Evolutionary conservation across 1,284 basidiomycete genomes (phyloP).

Genomic region (Ceratobasidium papillatum): DNA sequence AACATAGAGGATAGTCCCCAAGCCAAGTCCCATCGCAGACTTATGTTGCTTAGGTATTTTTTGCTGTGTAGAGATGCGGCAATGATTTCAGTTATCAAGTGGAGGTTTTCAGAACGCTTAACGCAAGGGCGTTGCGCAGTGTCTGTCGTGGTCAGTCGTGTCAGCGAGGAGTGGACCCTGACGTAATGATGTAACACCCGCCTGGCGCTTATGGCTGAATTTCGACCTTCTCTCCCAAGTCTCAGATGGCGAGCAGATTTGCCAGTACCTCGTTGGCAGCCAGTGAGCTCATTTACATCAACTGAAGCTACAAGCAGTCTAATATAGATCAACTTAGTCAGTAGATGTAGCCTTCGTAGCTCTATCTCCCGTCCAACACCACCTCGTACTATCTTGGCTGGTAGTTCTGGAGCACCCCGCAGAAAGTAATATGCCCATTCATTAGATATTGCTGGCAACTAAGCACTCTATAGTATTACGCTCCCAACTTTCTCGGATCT

Average conservation of each 20-base stretch:
- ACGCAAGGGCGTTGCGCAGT: neutral
- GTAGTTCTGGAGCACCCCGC: neutral
- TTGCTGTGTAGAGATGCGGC: neutral
- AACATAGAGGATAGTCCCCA: conserved; percentile 77
- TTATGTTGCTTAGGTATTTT: neutral
- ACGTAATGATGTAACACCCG: neutral
- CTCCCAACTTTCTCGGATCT: conserved; percentile 31
- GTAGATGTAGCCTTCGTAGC: neutral
- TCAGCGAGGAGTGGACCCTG: conserved; percentile 2
- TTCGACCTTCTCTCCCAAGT: neutral
- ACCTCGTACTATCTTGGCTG: neutral
- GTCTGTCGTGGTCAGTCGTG: conserved; percentile 23
- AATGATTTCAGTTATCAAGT: no score
- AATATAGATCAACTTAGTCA: neutral
- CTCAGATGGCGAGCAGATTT: conserved; percentile 6
- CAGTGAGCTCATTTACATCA: neutral
- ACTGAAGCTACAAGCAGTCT: neutral
- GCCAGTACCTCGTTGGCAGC: neutral
- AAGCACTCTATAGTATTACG: neutral
- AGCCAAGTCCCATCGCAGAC: conserved; percentile 19
- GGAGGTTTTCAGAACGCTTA: no score
- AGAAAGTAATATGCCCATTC: conserved; percentile 11
- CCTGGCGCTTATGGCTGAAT: conserved; percentile 8
- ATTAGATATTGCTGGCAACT: neutral
- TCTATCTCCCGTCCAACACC: neutral